A percentile compares a stretch with the other conserved stretches of the same genome.
Conservation (phyloP, 306 rosid species). For the Castanospermum australe region DNA sequence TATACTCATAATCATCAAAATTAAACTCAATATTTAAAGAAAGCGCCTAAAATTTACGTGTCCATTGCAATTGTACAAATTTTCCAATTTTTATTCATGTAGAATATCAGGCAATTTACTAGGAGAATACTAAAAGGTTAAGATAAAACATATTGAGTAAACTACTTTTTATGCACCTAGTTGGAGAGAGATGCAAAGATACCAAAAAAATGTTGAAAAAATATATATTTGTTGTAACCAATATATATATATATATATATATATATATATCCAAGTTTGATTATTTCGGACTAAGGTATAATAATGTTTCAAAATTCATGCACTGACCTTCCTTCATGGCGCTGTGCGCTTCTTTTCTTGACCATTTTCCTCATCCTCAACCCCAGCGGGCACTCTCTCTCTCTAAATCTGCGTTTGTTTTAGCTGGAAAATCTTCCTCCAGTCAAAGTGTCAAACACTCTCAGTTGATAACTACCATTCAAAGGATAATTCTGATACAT, state of each 20-base stretch:
- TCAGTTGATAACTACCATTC: not conserved
- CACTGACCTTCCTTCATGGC: not conserved
- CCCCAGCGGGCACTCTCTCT: not conserved
- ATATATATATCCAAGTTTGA: slow-evolving; percentile 5
- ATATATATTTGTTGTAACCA: no score
- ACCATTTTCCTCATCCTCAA: slow-evolving; percentile 1
- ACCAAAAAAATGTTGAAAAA: not conserved
- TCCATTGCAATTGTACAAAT: no score
- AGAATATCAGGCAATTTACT: no score
- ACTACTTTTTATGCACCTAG: not conserved
- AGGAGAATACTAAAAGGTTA: not conserved
- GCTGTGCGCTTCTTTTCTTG: slow-evolving; percentile 27
- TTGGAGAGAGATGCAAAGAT: no score
- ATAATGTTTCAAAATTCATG: not conserved
- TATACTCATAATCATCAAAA: no score
- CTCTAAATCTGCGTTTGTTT: not conserved
- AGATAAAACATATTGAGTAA: not conserved
- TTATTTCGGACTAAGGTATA: not conserved
- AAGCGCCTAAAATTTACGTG: no score
- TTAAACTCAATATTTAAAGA: no score
- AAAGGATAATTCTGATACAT: not conserved
- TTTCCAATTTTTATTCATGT: no score
- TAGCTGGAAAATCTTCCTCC: not conserved
- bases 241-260: no score
- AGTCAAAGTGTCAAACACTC: slow-evolving; percentile 19